These are phyloP conservation scores for Rhodosporidiobolus odoratus DNA, from an alignment of 768 basidiomycete genomes.

Conservation along the genomic window DNA sequence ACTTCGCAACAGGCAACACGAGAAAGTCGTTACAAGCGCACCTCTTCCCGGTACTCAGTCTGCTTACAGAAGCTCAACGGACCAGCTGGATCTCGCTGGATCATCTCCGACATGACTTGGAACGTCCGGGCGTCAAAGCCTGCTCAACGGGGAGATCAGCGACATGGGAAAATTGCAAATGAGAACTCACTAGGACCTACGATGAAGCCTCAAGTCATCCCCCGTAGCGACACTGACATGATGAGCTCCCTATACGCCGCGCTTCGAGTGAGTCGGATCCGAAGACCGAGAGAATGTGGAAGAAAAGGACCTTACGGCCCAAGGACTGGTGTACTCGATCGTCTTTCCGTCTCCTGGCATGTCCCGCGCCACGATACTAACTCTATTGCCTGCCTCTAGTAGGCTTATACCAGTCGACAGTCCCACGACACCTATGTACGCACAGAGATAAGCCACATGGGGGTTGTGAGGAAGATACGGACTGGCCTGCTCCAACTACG, in stretches of 20 bases:
- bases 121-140: constrained; percentile 70
- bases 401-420: constrained; percentile 68
- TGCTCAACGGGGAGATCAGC: constrained; percentile 42
- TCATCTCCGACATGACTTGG: constrained; percentile 64
- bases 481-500: constrained; percentile 51
- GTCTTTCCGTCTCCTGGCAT: constrained; percentile 67
- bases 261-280: not conserved
- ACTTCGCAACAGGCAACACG: not conserved
- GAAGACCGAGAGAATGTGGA: not conserved
- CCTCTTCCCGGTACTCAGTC: constrained; percentile 27
- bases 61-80: constrained; percentile 16
- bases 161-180: not conserved
- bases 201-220: constrained; percentile 55
- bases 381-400: constrained; percentile 61
- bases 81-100: constrained; percentile 1
- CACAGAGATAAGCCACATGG: constrained; percentile 8
- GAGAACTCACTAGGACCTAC: constrained; percentile 46
- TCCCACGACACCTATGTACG: constrained; percentile 64
- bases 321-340: constrained; percentile 71
- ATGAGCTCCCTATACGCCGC: constrained; percentile 70
- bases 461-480: not conserved
- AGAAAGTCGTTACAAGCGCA: not conserved
- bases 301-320: constrained; percentile 59
- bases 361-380: constrained; percentile 65
- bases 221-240: constrained; percentile 59